Evolutionary conservation across 2,329 filamentous ascomycete genomes (phyloP), one percentile per base, ranked within the genome.

Genomic region (Lasiodiplodia sp.): DNA sequence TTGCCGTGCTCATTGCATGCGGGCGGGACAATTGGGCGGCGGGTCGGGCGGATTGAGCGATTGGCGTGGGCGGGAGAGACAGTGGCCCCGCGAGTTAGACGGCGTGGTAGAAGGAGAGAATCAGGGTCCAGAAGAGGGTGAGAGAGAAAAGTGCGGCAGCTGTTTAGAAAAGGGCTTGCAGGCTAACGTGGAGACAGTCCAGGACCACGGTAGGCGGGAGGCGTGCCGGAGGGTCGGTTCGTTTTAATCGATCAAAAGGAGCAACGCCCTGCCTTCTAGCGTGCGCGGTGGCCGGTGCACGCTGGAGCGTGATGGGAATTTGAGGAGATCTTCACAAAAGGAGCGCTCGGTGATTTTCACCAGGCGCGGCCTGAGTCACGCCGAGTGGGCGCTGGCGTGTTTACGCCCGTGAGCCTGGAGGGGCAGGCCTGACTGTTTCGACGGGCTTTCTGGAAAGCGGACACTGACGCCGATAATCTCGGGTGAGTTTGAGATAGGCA

Each of bases 191-290:
- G 77, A 77, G 76, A 76, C 72, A 73, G 73, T 77, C 79, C 79
- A 78, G 78, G 75, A 75, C 76, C 75, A 80, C 78, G 79, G 79
- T 80, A 79, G 75, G 74, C 77, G 78, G 78, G 76, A 78, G 75
- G 75, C 75, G 73, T 79, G 76, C 76, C 78, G 78, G 75, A 73
- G 73, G 70, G 74, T 75, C 75, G 76, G 75, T 74, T 73, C 69
- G 73, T 77, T 79, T 77, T 80, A 79, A 78, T 77, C 74, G 74
- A 75, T 72, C 74, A 76, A 77, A 74, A 77, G 77, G 77, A 76
- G 75, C 76, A 77, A 78, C 70, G 75, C 70, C 70, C 73, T 79
- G 58, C 67, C 40, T 65, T 63, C 67, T 68, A 68, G 67, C 67
- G 58, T 56, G 44, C 66, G 58, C 25, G 18, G 49, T 51, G 67